phyloP scores from a whole-genome alignment of 768 basidiomycete species.

The Gymnopilus dilepis region DNA sequence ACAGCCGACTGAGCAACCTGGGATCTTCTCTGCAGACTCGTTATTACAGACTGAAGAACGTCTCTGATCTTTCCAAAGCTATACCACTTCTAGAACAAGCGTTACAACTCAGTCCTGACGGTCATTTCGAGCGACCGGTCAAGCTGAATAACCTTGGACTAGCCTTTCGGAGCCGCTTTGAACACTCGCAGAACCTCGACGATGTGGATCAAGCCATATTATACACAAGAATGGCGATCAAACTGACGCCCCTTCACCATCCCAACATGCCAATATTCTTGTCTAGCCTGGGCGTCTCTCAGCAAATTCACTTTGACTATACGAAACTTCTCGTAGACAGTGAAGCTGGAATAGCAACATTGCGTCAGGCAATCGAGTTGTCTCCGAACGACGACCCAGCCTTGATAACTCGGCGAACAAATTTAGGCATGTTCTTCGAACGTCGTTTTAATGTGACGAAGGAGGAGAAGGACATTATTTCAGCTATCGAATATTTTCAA shows the following conservation, averaged over 20 bases:
- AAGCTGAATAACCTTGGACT: background rate
- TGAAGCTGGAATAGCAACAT: background rate
- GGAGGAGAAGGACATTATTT: conserved; percentile 19
- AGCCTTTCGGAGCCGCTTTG: background rate
- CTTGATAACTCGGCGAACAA: background rate
- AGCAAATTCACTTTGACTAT: background rate
- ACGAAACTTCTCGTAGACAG: background rate
- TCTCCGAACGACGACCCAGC: background rate
- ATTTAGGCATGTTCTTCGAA: background rate
- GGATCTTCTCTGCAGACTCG: background rate
- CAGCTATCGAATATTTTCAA: conserved; percentile 10
- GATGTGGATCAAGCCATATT: background rate
- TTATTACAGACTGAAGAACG: background rate
- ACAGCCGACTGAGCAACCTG: background rate
- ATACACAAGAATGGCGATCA: background rate
- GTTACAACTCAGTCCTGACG: background rate
- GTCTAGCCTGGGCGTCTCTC: background rate
- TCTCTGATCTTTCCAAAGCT: background rate
- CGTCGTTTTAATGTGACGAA: conserved; percentile 14
- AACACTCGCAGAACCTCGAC: background rate
- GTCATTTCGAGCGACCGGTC: background rate
- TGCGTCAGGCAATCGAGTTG: conserved; percentile 3
- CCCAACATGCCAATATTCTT: background rate
- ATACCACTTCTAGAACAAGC: background rate
- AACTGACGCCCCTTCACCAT: background rate